phyloP scores from a whole-genome alignment of 2,329 filamentous ascomycete species.

The Pyrenochaeta sp. region DNA sequence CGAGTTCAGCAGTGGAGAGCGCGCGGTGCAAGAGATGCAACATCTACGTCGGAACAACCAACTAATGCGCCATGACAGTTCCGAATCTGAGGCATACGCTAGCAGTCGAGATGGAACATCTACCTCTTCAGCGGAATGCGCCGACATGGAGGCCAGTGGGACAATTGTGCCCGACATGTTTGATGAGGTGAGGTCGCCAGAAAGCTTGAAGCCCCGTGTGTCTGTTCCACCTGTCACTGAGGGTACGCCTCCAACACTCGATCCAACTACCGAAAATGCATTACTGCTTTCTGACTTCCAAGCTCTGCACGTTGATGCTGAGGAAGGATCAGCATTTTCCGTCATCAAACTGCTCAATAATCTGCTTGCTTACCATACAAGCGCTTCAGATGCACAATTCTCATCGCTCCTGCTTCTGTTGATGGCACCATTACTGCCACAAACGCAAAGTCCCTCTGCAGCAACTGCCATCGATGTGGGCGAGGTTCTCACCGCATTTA shows the following conservation, averaged over 20 bases:
- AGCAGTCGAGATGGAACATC: conserved; percentile 43
- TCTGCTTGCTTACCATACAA: conserved; percentile 53
- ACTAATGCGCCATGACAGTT: conserved; percentile 50
- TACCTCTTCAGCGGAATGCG: conserved; percentile 34
- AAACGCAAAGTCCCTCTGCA: conserved; percentile 46
- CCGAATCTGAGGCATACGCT: conserved; percentile 48
- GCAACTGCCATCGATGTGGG: conserved; percentile 36
- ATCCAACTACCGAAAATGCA: conserved; percentile 35
- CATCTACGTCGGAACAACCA: conserved; percentile 52
- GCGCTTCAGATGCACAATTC: conserved; percentile 56
- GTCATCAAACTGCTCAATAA: conserved; percentile 54
- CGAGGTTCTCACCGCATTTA: conserved; percentile 49
- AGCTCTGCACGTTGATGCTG: conserved; percentile 44
- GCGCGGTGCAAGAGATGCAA: conserved; percentile 48
- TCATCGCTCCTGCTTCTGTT: conserved; percentile 58
- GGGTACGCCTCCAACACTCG: conserved; percentile 34
- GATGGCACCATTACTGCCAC: conserved; percentile 55
- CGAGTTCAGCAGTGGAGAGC: conserved; percentile 38
- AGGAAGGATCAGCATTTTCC: conserved; percentile 48
- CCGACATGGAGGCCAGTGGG: conserved; percentile 53
- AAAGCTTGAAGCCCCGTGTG: conserved; percentile 23
- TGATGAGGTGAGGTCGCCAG: conserved; percentile 37
- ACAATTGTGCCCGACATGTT: conserved; percentile 50
- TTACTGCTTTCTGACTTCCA: conserved; percentile 49
- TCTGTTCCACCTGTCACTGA: conserved; percentile 29